Percentiles rank a stretch among this genome's conserved stretches.
Evolutionary conservation across 116 monocot genomes (phyloP).

Genomic region (Papilionanthe hybrid): DNA sequence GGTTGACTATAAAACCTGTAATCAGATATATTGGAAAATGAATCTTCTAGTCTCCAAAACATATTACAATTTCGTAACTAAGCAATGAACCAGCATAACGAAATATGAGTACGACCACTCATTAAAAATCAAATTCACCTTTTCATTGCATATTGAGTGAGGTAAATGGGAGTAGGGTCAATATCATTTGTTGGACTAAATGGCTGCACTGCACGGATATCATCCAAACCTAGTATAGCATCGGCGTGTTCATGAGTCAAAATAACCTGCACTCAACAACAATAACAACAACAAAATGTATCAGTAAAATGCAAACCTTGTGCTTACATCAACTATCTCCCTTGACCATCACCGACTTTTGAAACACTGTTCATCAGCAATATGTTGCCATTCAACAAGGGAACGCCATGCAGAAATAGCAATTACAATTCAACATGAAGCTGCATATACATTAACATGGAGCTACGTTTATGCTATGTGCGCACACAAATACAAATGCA

Average conservation of each 20-base stretch:
- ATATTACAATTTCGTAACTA: not conserved
- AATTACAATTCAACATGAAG: not conserved
- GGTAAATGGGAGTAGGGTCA: slow-evolving; percentile 74
- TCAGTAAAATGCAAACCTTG: not conserved
- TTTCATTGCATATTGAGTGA: slow-evolving; percentile 78
- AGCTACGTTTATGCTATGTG: not conserved
- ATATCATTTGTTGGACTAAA: slow-evolving; percentile 84
- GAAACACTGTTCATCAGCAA: not conserved
- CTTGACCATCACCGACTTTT: not conserved
- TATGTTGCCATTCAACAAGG: not conserved
- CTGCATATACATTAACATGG: not conserved
- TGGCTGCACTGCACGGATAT: slow-evolving; percentile 75
- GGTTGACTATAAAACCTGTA: not conserved
- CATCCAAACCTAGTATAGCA: slow-evolving; percentile 97
- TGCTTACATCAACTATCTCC: not conserved
- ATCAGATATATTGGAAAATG: not conserved
- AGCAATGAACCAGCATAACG: not conserved
- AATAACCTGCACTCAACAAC: slow-evolving; percentile 60
- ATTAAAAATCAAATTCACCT: slow-evolving; percentile 38
- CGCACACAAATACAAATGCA: not conserved
- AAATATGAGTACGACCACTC: not conserved
- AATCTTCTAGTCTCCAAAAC: not conserved
- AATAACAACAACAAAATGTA: not conserved
- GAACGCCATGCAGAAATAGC: not conserved
- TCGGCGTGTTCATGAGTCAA: slow-evolving; percentile 98